Evolutionary conservation across 176 grass and related monocot genomes (phyloP).

Genomic region (Metroxylon sagu): DNA sequence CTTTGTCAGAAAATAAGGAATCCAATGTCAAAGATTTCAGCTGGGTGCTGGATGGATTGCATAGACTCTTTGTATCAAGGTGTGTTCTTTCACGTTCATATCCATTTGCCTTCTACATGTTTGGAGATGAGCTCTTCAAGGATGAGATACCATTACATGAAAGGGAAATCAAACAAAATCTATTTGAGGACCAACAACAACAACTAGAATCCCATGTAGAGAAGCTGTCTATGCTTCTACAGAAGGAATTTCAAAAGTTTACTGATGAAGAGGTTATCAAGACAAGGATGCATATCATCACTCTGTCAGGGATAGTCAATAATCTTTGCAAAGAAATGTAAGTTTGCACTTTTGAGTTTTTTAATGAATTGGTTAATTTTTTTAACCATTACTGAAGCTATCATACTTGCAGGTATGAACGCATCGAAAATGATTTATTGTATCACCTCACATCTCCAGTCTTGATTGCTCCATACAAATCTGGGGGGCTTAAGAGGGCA

Average conservation of each 20-base stretch:
- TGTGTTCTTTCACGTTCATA: slow-evolving; percentile 30
- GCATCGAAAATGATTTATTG: slow-evolving; percentile 49
- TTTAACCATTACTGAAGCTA: slow-evolving; percentile 2
- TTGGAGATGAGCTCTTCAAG: slow-evolving; percentile 16
- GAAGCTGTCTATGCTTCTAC: slow-evolving; percentile 21
- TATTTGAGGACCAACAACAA: slow-evolving; percentile 45
- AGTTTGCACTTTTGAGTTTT: too few relatives aligned
- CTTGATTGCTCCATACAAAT: slow-evolving; percentile 25
- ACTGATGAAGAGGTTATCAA: too few relatives aligned
- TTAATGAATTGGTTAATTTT: too few relatives aligned
- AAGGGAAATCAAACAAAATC: slow-evolving; percentile 22
- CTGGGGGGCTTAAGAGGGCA: slow-evolving; percentile 10
- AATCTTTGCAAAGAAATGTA: too few relatives aligned
- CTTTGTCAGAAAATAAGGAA: too few relatives aligned
- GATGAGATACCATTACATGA: background rate
- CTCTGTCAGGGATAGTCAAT: too few relatives aligned
- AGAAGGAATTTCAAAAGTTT: background rate
- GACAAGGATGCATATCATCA: too few relatives aligned
- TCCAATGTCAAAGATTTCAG: too few relatives aligned
- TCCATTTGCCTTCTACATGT: slow-evolving; percentile 53
- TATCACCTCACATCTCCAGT: slow-evolving; percentile 22
- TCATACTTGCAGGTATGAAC: slow-evolving; percentile 17
- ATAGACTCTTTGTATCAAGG: slow-evolving; percentile 20
- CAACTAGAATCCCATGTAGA: slow-evolving; percentile 37
- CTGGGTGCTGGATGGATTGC: background rate